Evolutionary conservation across 2,329 filamentous ascomycete genomes (phyloP).

Genomic region (Penicillium concentricum): DNA sequence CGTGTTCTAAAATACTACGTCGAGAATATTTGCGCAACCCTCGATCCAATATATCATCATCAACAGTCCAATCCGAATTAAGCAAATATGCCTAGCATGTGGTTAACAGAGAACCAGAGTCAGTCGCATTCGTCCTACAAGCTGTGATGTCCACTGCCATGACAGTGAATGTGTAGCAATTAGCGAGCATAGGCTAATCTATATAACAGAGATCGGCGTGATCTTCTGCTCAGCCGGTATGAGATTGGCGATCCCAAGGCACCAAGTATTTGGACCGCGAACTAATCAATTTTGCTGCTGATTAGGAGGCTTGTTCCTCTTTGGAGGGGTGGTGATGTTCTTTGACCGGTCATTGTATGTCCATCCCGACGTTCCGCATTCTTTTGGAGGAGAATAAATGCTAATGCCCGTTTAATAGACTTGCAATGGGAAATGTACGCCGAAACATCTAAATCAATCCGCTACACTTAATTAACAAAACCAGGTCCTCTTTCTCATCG

Average conservation of each 20-base stretch:
- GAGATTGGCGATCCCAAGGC: conserved; percentile 30
- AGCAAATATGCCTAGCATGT: conserved; percentile 78
- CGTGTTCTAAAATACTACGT: neutral
- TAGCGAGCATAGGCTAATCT: conserved; percentile 18
- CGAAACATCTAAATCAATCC: conserved; percentile 2
- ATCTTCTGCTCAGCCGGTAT: conserved; percentile 96
- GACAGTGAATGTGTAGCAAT: neutral
- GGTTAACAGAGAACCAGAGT: conserved; percentile 96
- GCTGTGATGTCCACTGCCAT: neutral
- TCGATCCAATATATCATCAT: neutral
- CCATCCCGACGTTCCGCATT: neutral
- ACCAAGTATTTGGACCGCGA: conserved; percentile 10
- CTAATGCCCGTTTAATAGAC: conserved; percentile 51
- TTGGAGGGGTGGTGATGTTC: conserved; percentile 92
- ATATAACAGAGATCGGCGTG: conserved; percentile 80
- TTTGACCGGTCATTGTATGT: conserved; percentile 93
- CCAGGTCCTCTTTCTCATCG: conserved; percentile 95
- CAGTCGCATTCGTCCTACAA: conserved; percentile 42
- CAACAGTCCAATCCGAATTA: neutral
- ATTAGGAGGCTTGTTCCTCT: conserved; percentile 86
- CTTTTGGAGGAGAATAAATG: neutral
- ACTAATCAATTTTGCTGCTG: conserved; percentile 5
- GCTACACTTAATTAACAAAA: conserved; percentile 5
- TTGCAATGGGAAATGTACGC: conserved; percentile 93
- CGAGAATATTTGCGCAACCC: neutral